Evolutionary conservation across 805 yeast species (phyloP).

Genomic region (Scheffersomyces coipomensis): DNA sequence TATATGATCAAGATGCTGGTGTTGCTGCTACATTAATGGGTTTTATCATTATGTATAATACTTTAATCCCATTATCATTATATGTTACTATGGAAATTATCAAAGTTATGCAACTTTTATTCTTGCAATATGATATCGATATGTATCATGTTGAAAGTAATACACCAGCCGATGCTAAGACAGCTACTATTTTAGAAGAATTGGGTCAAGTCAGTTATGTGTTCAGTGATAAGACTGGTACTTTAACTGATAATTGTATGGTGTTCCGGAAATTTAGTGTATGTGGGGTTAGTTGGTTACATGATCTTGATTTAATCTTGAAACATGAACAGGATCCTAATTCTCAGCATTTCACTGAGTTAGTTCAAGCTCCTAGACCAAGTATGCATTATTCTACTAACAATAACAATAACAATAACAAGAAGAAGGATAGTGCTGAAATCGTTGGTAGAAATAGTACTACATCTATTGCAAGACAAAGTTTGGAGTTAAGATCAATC

Average conservation of each 20-base stretch:
- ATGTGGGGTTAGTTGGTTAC: slow-evolving; percentile 88
- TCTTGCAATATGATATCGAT: slow-evolving; percentile 88
- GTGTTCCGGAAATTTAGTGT: slow-evolving; percentile 84
- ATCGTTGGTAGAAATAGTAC: slow-evolving; percentile 16
- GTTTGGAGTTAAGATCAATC: slow-evolving; percentile 26
- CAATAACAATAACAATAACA: neutral
- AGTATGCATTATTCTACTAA: slow-evolving; percentile 5
- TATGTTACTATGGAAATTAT: slow-evolving; percentile 97
- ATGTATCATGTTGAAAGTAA: slow-evolving; percentile 84
- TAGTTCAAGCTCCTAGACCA: slow-evolving; percentile 3
- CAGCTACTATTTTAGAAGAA: slow-evolving; percentile 94
- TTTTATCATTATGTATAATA: slow-evolving; percentile 94
- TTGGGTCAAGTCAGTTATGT: slow-evolving; percentile 94
- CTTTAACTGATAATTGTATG: slow-evolving; percentile 94
- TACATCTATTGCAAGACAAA: slow-evolving; percentile 30
- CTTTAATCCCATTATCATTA: slow-evolving; percentile 89
- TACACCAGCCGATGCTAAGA: slow-evolving; percentile 92
- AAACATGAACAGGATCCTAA: slow-evolving; percentile 7
- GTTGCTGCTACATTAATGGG: slow-evolving; percentile 91
- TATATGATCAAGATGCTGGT: slow-evolving; percentile 71
- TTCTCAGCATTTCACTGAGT: slow-evolving; percentile 3
- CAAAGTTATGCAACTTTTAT: slow-evolving; percentile 78
- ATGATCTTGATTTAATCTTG: slow-evolving; percentile 56
- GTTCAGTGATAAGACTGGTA: slow-evolving; percentile 96
- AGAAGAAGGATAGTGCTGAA: neutral